Evolutionary conservation across 345 rosid species (phyloP), one percentile per base, ranked within the genome.

Genomic region (Murraya koenigii): DNA sequence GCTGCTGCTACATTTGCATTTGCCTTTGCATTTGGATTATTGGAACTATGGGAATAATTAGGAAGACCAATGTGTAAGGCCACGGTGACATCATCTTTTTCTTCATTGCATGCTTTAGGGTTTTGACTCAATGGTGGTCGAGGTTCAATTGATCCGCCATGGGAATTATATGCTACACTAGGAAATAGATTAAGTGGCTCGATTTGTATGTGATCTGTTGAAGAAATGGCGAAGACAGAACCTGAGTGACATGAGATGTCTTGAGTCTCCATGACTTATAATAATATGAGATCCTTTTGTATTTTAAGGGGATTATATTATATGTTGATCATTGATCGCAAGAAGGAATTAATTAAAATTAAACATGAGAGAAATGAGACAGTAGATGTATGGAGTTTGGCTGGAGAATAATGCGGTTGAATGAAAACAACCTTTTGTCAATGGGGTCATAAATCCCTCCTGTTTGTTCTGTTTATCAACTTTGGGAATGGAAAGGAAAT

Each of bases 51-150:
- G 23, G 82, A 84, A 71, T 76, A 71, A 74, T 82, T 84, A 35
- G 97, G 94, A 78, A 91, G 94, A 68, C 97, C 98, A 14, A 95
- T 90, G 66, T 80, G 91, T 35, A 95, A 86, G 66, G 94, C 91
- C 59, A 95, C 86, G 1, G 85, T 85, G 58, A 85, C 92, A 71
- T 88, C 91, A 13, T 84, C 90, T 59, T 77, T 75, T 44, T 55
- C 82, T 38, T 80, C 80, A 33, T 66, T 81, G 73, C 38, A 47
- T n/a, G 82, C 58, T 77, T 71, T 81, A 32, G 71, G 75, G 69
- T 80, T 82, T 84, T 74, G 78, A 23, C 36, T 58, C 39, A 64
- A 30, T 59, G 84, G 72, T 26, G 56, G 8, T 52, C 4, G 20
- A 52, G 66, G 33, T 49, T 56, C 71, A 11, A 13, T 41, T 1